Evolutionary conservation across 257 asterid genomes (phyloP).

Genomic region (Fraxinus cuspidata): DNA sequence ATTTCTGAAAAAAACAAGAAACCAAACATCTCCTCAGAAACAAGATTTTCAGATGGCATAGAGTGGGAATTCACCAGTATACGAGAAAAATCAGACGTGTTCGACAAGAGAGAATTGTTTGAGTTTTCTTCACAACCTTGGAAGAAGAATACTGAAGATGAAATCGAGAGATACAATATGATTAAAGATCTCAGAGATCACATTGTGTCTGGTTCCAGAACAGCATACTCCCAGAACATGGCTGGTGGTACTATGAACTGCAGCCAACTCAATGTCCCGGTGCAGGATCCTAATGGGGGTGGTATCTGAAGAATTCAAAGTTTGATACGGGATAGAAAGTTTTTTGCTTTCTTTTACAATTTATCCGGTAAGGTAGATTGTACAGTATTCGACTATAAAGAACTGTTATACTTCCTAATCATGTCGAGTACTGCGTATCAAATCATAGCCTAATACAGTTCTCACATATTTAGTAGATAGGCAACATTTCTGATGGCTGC

Average conservation of each 20-base stretch:
- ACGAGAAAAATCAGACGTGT: constrained; percentile 38
- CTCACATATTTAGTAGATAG: not conserved
- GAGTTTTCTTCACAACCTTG: constrained; percentile 56
- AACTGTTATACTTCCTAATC: not conserved
- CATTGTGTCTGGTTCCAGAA: constrained; percentile 65
- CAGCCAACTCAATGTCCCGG: constrained; percentile 29
- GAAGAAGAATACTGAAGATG: constrained; percentile 66
- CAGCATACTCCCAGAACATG: constrained; percentile 48
- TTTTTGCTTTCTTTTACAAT: not conserved
- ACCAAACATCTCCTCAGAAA: constrained; percentile 40
- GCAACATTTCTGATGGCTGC: constrained; percentile 9
- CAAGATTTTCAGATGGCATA: constrained; percentile 49
- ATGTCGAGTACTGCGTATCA: not conserved
- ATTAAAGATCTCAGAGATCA: constrained; percentile 85
- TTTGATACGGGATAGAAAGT: constrained; percentile 25
- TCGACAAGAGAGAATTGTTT: constrained; percentile 39
- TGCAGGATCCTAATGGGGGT: constrained; percentile 48
- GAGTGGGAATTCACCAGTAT: constrained; percentile 55
- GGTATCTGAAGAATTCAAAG: constrained; percentile 32
- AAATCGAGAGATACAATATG: constrained; percentile 79
- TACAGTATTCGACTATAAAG: not conserved
- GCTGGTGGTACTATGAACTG: not conserved
- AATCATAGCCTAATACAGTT: not conserved
- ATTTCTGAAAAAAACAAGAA: constrained; percentile 43
- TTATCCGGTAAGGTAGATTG: not conserved